A percentile compares a stretch with the other conserved stretches of the same genome.
These are phyloP conservation scores for Gleditsia sinensis DNA, from an alignment of 306 rosid species.

Conservation along the genomic window DNA sequence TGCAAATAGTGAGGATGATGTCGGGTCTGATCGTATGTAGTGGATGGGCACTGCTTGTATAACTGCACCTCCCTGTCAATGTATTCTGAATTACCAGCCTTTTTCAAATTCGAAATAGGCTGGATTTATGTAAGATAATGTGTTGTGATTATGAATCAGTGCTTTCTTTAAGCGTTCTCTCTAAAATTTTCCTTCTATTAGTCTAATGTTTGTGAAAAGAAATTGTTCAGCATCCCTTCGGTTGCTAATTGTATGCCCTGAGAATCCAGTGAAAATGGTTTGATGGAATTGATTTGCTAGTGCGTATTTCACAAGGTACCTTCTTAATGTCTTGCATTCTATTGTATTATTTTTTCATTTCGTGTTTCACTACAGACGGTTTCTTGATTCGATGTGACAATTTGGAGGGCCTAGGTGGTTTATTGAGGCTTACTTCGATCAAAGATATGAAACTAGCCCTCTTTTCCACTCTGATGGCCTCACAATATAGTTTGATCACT, in stretches of 20 bases:
- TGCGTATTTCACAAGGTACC: neutral
- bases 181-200: slow-evolving; percentile 8
- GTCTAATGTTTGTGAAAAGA: slow-evolving; percentile 1
- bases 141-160: slow-evolving; percentile 51
- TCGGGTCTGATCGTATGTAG: slow-evolving; percentile 80
- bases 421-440: too few species aligned
- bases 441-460: too few species aligned
- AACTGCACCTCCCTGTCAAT: slow-evolving; percentile 48
- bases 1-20: slow-evolving; percentile 66
- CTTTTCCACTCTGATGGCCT: too few species aligned
- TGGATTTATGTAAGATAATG: slow-evolving; percentile 47
- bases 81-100: slow-evolving; percentile 37
- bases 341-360: neutral
- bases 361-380: too few species aligned
- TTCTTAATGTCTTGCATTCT: neutral
- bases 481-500: too few species aligned
- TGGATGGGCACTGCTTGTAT: slow-evolving; percentile 35
- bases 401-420: neutral
- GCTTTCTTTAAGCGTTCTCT: slow-evolving; percentile 40
- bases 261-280: slow-evolving; percentile 8
- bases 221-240: slow-evolving; percentile 2
- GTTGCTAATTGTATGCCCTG: slow-evolving; percentile 1
- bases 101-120: slow-evolving; percentile 36
- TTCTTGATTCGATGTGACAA: neutral
- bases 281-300: slow-evolving; percentile 3